Evolutionary conservation across 805 yeast species (phyloP).

Genomic region (Kluyveromyces lactis): DNA sequence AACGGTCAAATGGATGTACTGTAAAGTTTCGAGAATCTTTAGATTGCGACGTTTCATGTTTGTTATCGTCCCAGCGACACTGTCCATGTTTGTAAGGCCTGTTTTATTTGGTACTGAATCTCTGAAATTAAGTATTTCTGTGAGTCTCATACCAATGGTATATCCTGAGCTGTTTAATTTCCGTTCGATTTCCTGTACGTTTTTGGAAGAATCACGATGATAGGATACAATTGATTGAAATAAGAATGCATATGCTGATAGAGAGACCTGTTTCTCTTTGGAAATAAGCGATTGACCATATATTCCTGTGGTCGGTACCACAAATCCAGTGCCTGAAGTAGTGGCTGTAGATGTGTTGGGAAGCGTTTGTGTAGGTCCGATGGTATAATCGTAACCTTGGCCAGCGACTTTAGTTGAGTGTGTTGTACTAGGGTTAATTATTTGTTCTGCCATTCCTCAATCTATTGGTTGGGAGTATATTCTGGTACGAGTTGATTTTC

Average conservation of each 20-base stretch:
- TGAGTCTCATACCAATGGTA: constrained; percentile 58
- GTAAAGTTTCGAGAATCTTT: constrained; percentile 57
- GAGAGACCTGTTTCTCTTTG: constrained; percentile 43
- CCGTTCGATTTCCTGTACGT: constrained; percentile 54
- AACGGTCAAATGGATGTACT: constrained; percentile 62
- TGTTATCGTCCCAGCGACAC: constrained; percentile 17
- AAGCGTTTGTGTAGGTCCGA: constrained; percentile 24
- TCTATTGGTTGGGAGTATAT: no score
- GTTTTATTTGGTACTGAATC: constrained; percentile 16
- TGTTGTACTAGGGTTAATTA: constrained; percentile 21
- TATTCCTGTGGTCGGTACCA: constrained; percentile 12
- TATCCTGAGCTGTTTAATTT: constrained; percentile 67
- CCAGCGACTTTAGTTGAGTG: constrained; percentile 8
- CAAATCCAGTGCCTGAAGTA: constrained; percentile 5
- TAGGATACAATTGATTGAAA: constrained; percentile 66
- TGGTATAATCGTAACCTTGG: constrained; percentile 24
- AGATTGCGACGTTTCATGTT: constrained; percentile 43
- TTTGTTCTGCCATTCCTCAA: constrained; percentile 17
- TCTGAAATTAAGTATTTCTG: constrained; percentile 45
- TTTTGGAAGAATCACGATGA: constrained; percentile 49
- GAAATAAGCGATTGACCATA: constrained; percentile 20
- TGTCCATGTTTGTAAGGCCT: constrained; percentile 5
- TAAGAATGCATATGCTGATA: constrained; percentile 60
- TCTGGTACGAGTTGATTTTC: no score
- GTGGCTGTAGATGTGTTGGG: constrained; percentile 14